Conservation (phyloP, 2,329 filamentous ascomycete genomes). For the Trichophyton benhamiae region DNA sequence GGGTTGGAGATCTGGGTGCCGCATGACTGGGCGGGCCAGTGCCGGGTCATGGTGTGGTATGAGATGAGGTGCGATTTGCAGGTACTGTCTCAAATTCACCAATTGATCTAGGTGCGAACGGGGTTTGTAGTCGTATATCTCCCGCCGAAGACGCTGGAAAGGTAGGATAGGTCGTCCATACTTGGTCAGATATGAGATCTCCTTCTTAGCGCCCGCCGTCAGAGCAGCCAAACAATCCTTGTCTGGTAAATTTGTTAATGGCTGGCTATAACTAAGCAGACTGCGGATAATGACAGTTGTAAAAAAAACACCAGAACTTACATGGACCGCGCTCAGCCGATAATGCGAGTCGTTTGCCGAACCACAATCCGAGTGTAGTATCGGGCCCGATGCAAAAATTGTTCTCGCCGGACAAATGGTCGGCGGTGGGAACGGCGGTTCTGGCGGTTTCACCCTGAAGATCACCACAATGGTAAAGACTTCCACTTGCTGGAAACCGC, state of each 20-base stretch:
- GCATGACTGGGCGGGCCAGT: constrained; percentile 15
- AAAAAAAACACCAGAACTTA: neutral
- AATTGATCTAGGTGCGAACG: constrained; percentile 11
- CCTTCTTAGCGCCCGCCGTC: constrained; percentile 3
- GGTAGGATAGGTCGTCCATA: constrained; percentile 13
- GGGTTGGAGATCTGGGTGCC: constrained; percentile 20
- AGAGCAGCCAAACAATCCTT: neutral
- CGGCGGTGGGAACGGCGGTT: neutral
- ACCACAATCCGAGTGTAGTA: neutral
- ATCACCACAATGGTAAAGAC: neutral
- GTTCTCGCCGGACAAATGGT: neutral
- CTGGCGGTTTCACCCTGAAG: neutral
- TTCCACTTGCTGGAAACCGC: constrained; percentile 10
- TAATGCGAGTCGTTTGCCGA: neutral
- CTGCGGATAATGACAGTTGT: neutral
- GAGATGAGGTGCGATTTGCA: constrained; percentile 5
- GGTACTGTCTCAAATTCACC: neutral
- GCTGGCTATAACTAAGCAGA: neutral
- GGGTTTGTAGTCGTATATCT: constrained; percentile 11
- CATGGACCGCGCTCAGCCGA: neutral
- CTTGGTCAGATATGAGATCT: constrained; percentile 12
- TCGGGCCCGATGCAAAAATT: neutral
- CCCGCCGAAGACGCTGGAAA: constrained; percentile 14
- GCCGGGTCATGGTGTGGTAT: neutral
- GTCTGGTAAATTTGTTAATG: neutral